Evolutionary conservation across 1,284 basidiomycete genomes (phyloP).

Genomic region (Moesziomyces parantarcticus): DNA sequence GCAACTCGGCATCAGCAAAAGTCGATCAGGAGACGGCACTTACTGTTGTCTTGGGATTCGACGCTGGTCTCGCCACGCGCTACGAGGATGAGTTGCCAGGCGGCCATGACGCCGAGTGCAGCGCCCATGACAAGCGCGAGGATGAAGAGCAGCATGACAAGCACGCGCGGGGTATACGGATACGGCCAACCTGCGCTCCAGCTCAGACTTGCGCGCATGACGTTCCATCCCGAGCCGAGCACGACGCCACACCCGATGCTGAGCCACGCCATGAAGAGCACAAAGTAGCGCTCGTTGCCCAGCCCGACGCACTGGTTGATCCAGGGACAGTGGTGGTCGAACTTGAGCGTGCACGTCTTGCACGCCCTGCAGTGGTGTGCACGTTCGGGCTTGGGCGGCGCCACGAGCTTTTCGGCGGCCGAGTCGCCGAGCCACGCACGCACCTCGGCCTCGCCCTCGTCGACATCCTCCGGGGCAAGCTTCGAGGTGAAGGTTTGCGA

Average conservation of each 20-base stretch:
- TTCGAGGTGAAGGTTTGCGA: conserved; percentile 24
- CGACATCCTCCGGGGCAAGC: conserved; percentile 43
- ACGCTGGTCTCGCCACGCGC: conserved; percentile 87
- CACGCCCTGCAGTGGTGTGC: conserved; percentile 95
- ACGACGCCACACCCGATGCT: conserved; percentile 56
- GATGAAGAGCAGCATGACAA: conserved; percentile 75
- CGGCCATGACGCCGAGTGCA: conserved; percentile 82
- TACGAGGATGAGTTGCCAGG: conserved; percentile 83
- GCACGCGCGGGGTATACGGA: conserved; percentile 75
- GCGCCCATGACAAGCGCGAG: conserved; percentile 78
- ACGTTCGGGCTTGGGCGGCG: conserved; percentile 80
- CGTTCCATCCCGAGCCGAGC: conserved; percentile 30
- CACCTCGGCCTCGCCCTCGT: conserved; percentile 61
- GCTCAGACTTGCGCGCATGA: conserved; percentile 22
- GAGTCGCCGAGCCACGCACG: conserved; percentile 56
- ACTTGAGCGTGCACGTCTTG: conserved; percentile 89
- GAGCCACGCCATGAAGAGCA: conserved; percentile 83
- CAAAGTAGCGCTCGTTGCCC: conserved; percentile 94
- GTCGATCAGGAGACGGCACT: conserved; percentile 1
- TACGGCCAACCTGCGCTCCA: conserved; percentile 72
- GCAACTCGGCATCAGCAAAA: background rate
- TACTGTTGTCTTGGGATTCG: conserved; percentile 84
- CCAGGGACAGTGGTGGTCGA: conserved; percentile 76
- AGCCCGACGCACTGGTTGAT: conserved; percentile 95
- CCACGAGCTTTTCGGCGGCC: conserved; percentile 60